Percentiles rank a stretch among this genome's conserved stretches.
Evolutionary conservation across 352 stramenopile species (phyloP).

Genomic region (Pythium brachiatum): DNA sequence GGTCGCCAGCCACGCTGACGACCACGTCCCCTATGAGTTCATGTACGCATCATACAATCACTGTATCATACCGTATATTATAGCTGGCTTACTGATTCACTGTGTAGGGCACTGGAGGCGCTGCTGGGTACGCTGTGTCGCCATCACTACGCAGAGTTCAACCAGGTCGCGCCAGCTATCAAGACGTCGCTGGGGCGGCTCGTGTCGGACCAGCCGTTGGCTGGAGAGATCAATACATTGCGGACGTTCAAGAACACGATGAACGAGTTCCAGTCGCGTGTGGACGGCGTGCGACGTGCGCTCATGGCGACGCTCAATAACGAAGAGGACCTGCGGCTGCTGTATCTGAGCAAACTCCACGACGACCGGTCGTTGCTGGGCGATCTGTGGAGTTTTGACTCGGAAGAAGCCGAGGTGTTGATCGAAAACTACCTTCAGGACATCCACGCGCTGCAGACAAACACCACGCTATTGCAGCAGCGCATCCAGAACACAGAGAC

Average conservation of each 20-base stretch:
- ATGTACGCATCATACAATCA: conserved; percentile 26
- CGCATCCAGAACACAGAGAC: conserved; percentile 79
- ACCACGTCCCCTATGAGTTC: conserved; percentile 56
- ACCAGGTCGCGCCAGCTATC: conserved; percentile 37
- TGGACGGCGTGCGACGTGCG: conserved; percentile 53
- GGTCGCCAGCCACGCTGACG: conserved; percentile 34
- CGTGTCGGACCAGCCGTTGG: conserved; percentile 36
- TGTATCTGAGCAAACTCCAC: conserved; percentile 70
- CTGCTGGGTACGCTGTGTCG: conserved; percentile 44
- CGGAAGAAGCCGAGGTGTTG: conserved; percentile 71
- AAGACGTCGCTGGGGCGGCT: conserved; percentile 42
- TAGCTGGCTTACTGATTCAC: too few relatives aligned
- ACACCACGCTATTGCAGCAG: conserved; percentile 60
- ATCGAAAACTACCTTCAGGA: conserved; percentile 81
- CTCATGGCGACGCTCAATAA: conserved; percentile 73
- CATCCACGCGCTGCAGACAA: conserved; percentile 71
- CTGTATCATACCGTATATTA: background rate
- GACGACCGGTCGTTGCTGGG: conserved; percentile 43
- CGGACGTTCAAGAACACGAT: conserved; percentile 74
- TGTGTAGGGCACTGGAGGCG: conserved; percentile 33
- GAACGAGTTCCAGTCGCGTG: conserved; percentile 69
- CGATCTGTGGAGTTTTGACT: conserved; percentile 62
- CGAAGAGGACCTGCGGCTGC: conserved; percentile 62
- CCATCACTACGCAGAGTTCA: conserved; percentile 45
- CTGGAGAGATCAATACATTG: conserved; percentile 55